Evolutionary conservation across 163 green algal species (phyloP).

Genomic region (Trebouxiophyceae sp.): DNA sequence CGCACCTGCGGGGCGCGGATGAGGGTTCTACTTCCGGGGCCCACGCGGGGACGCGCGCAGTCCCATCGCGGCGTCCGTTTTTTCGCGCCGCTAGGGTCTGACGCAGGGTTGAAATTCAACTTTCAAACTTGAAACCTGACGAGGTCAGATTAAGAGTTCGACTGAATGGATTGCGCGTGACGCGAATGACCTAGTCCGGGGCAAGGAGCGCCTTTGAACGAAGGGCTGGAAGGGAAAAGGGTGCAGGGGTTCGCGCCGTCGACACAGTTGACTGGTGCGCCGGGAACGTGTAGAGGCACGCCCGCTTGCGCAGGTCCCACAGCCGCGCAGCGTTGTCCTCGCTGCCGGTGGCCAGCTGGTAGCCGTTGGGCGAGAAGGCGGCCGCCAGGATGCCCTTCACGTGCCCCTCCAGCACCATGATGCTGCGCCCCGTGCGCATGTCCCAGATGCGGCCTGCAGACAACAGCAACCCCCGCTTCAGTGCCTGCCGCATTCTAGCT

Average conservation of each 20-base stretch:
- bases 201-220: no score
- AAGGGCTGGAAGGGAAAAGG: no score
- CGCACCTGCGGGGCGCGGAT: constrained; percentile 39
- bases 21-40: no score
- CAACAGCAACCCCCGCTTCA: no score
- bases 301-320: constrained; percentile 86
- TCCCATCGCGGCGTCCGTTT: no score
- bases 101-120: no score
- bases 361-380: constrained; percentile 87
- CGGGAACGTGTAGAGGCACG: constrained; percentile 58
- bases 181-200: no score
- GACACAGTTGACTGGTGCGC: constrained; percentile 64
- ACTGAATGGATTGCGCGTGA: no score
- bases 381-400: constrained; percentile 77
- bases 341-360: constrained; percentile 50
- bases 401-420: constrained; percentile 77
- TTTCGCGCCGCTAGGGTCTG: no score
- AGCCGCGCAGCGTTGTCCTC: constrained; percentile 77
- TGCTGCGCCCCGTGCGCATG: constrained; percentile 72
- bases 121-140: no score
- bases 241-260: no score
- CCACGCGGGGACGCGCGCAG: no score
- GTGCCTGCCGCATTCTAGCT: constrained; percentile 1
- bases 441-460: constrained; percentile 83
- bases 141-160: neutral